Base-by-base conservation (phyloP, 2,329 filamentous ascomycete species). In the Exophiala aquamarina region DNA sequence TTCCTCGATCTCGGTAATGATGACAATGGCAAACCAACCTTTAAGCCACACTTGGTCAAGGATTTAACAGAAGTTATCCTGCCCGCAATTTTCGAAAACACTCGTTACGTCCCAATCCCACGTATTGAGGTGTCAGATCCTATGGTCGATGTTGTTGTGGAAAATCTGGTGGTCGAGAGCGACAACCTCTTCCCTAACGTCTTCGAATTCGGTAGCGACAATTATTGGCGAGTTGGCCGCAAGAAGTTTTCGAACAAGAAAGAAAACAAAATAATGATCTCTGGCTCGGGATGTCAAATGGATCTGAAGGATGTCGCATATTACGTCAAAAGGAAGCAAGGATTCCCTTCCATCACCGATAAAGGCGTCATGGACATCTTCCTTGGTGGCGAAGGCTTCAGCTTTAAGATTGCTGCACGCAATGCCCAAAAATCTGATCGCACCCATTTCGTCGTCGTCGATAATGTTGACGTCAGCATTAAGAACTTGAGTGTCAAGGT, bases 131-230 rank as follows among this genome's bases (percentile, higher is more conserved):
- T 90, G 63, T 86, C 83, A 1, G 93, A 97, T 60, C 77, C 80
- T 2, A 82, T 85, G 76, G 76, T 95, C 41, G 93, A 98, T 68
- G 86, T 86, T 39, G 81, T 97, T 39, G 81, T 98, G 35, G 93
- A 98, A 74, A 98, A 98, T 68, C 75, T 98, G 9, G 86, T 96
- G 36, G 80, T 98, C 42, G 93, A 98, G 73, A 91, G 89, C 57
- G 91, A 97, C 75, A 98, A 98, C 71, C 83, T 98, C 59, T 89
- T 91, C 71, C 93, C 93, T 55, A 98, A 98, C 61, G 78, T 92
- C 4, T 69, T 95, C 31, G 92, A 98, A 68, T 78, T 97, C 52
- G 81, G 84, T 49, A 93, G 83, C 64, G 91, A 97, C 72, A 93
- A 97, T 74, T 94, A 93, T 74, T 89, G 91, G 81, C 84, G 88